These are phyloP conservation scores for Kazachstania psychrophila DNA, from an alignment of 805 yeast species.

Conservation along the genomic window DNA sequence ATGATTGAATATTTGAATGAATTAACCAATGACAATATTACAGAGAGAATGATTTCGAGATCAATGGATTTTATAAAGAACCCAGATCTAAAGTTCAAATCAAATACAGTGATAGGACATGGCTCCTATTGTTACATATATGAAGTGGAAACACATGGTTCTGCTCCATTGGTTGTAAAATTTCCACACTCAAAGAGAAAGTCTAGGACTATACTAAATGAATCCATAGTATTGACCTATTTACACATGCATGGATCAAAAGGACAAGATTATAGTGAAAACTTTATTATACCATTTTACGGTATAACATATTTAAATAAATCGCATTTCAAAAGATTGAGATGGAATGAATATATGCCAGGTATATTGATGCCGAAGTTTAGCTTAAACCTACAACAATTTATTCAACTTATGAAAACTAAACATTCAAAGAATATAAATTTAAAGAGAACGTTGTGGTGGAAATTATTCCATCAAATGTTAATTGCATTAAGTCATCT, in stretches of 20 bases:
- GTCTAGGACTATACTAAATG: slow-evolving; percentile 8
- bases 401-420: slow-evolving; percentile 3
- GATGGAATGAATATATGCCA: slow-evolving; percentile 8
- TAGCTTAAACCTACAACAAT: slow-evolving; percentile 8
- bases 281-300: slow-evolving; percentile 3
- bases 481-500: slow-evolving; percentile 7
- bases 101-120: slow-evolving; percentile 6
- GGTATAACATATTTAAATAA: slow-evolving; percentile 5
- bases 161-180: slow-evolving; percentile 8
- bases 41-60: background rate
- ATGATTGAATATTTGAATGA: background rate
- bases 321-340: slow-evolving; percentile 4
- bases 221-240: slow-evolving; percentile 8
- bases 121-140: slow-evolving; percentile 13
- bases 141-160: background rate
- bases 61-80: slow-evolving; percentile 9
- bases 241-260: slow-evolving; percentile 1
- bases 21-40: background rate
- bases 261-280: background rate
- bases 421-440: background rate
- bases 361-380: slow-evolving; percentile 10
- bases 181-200: slow-evolving; percentile 11
- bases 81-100: slow-evolving; percentile 3
- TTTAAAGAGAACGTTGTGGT: slow-evolving; percentile 8
- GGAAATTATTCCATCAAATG: slow-evolving; percentile 7